Percentiles rank a stretch among this genome's conserved stretches.
Conservation (phyloP, 2,329 filamentous ascomycete genomes). For the Juglanconis sp. region DNA sequence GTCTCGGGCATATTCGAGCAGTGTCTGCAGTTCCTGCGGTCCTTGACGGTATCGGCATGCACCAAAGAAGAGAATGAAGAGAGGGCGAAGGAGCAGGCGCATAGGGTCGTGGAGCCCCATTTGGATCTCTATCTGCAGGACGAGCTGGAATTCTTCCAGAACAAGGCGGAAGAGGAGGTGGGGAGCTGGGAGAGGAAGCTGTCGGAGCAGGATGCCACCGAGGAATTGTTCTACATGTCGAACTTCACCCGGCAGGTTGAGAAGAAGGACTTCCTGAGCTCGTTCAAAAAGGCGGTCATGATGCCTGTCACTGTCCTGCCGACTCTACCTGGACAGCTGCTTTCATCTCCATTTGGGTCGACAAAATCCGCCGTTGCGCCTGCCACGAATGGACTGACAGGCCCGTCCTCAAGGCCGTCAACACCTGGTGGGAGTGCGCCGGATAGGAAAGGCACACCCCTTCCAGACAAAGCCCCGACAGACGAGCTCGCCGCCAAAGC, state of each 20-base stretch:
- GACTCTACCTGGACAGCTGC: constrained; percentile 59
- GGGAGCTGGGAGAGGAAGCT: constrained; percentile 86
- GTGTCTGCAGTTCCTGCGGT: constrained; percentile 71
- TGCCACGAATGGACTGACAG: constrained; percentile 26
- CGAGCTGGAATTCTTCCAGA: constrained; percentile 82
- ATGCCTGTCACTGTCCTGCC: constrained; percentile 93
- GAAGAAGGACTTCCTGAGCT: constrained; percentile 92
- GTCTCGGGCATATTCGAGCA: constrained; percentile 88
- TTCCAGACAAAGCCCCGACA: constrained; percentile 69
- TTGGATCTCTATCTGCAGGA: constrained; percentile 91
- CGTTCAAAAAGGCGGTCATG: constrained; percentile 98
- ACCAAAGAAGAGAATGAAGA: constrained; percentile 59
- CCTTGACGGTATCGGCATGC: constrained; percentile 64
- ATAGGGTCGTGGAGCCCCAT: constrained; percentile 82
- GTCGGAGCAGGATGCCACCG: constrained; percentile 82
- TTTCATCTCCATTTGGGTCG: constrained; percentile 55
- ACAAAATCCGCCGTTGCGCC: constrained; percentile 33
- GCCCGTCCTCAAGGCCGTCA: constrained; percentile 36
- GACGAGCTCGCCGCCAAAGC: constrained; percentile 94
- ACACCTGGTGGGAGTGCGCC: constrained; percentile 40
- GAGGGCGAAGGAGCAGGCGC: constrained; percentile 64
- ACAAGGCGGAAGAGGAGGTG: constrained; percentile 73
- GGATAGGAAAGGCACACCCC: constrained; percentile 39
- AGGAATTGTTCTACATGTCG: constrained; percentile 93
- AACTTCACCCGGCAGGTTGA: constrained; percentile 92